Evolutionary conservation across 495 filamentous ascomycete species (phyloP).

Genomic region (Daldinia vernicosa): DNA sequence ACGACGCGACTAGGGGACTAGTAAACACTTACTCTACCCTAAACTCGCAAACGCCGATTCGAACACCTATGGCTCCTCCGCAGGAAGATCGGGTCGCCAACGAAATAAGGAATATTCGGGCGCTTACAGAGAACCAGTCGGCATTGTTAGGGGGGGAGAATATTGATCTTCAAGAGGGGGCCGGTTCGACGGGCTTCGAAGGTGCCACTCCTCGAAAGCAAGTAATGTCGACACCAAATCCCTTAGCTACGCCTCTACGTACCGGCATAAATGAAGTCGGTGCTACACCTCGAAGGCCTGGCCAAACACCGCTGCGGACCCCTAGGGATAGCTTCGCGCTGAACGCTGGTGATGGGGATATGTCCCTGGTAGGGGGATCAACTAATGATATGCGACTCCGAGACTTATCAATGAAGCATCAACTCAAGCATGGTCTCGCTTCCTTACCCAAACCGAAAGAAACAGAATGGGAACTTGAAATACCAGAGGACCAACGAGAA

Average conservation of each 20-base stretch:
- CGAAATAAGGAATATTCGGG: constrained; percentile 93
- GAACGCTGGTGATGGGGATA: constrained; percentile 71
- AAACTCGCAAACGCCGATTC: constrained; percentile 84
- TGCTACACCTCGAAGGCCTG: constrained; percentile 74
- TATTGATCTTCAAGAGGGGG: constrained; percentile 82
- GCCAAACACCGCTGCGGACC: constrained; percentile 89
- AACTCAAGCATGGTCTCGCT: constrained; percentile 77
- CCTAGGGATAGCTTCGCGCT: constrained; percentile 89
- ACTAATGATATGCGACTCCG: constrained; percentile 78
- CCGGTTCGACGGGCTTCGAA: constrained; percentile 86
- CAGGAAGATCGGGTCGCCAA: constrained; percentile 96
- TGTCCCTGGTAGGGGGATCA: constrained; percentile 77
- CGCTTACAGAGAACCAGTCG: constrained; percentile 94
- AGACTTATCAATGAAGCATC: constrained; percentile 74
- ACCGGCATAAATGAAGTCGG: constrained; percentile 72
- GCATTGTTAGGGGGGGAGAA: constrained; percentile 95
- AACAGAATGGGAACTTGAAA: constrained; percentile 88
- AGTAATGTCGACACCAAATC: constrained; percentile 88
- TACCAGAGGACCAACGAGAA: constrained; percentile 85
- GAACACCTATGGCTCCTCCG: constrained; percentile 88
- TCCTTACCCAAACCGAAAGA: constrained; percentile 91
- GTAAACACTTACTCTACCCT: constrained; percentile 85
- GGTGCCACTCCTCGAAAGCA: constrained; percentile 83
- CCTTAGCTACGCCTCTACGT: constrained; percentile 90
- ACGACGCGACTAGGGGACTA: constrained; percentile 83